Conservation (phyloP, 768 basidiomycete species). For the Rhizopogon vinicolor region DNA sequence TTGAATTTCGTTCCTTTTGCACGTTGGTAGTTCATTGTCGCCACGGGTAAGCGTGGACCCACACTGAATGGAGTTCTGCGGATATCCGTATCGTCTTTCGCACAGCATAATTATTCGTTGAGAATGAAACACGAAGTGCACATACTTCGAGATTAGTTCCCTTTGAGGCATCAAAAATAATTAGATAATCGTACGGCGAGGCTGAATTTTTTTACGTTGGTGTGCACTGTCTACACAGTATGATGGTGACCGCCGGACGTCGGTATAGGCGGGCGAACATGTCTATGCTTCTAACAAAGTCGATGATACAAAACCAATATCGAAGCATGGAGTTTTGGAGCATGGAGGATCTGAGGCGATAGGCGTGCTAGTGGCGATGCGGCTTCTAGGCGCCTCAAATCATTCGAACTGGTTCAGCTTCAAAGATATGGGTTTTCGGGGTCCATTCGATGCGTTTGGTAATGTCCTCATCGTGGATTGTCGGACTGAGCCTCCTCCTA, state of each 20-base stretch:
- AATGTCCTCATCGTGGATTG: background rate
- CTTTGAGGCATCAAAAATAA: background rate
- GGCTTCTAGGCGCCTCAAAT: slow-evolving; percentile 4
- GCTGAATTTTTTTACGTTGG: background rate
- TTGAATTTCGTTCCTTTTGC: background rate
- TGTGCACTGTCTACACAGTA: background rate
- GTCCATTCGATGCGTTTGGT: slow-evolving; percentile 12
- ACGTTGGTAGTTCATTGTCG: background rate
- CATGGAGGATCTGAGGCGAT: slow-evolving; percentile 8
- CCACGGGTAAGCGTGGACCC: background rate
- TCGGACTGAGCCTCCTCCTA: slow-evolving; percentile 4
- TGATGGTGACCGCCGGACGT: background rate
- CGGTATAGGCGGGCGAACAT: background rate
- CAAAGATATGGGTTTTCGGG: slow-evolving; percentile 13
- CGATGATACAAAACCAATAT: slow-evolving; percentile 4
- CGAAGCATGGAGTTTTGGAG: slow-evolving; percentile 2
- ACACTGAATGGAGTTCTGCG: background rate
- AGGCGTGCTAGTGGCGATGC: slow-evolving; percentile 7
- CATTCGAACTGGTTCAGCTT: slow-evolving; percentile 18
- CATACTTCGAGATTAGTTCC: background rate
- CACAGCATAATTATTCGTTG: background rate
- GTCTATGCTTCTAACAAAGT: background rate
- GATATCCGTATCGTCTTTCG: background rate
- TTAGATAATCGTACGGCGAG: background rate
- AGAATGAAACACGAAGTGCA: background rate